A percentile compares a stretch with the other conserved stretches of the same genome.
Conservation (phyloP, 2,329 filamentous ascomycete genomes). For the Davidsoniella eucalypti region DNA sequence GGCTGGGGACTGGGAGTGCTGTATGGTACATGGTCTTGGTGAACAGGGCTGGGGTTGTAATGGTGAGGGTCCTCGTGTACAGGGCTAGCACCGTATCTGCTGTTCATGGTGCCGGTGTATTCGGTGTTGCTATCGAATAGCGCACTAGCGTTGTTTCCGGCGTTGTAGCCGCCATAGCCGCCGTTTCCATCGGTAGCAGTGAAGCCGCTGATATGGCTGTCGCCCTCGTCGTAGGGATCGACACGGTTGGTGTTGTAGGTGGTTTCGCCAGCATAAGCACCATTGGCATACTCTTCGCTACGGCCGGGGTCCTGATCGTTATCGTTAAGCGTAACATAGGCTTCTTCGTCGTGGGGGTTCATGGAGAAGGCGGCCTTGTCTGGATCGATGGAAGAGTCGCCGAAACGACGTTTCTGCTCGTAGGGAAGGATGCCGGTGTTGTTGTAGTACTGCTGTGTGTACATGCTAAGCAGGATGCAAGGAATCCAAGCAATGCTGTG, state of each 20-base stretch:
- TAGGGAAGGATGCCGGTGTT: conserved; percentile 46
- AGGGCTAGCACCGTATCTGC: conserved; percentile 9
- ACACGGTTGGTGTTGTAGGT: conserved; percentile 20
- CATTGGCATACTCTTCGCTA: conserved; percentile 18
- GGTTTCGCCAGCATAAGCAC: conserved; percentile 23
- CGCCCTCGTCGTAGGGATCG: conserved; percentile 22
- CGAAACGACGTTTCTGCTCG: conserved; percentile 29
- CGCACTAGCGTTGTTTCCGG: not conserved
- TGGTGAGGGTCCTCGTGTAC: conserved; percentile 6
- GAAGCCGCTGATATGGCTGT: conserved; percentile 23
- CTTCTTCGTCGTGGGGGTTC: conserved; percentile 48
- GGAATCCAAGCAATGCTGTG: conserved; percentile 37
- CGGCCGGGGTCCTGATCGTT: conserved; percentile 29
- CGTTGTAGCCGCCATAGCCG: conserved; percentile 8
- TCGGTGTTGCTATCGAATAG: conserved; percentile 35
- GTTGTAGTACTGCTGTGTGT: conserved; percentile 44
- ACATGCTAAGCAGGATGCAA: conserved; percentile 40
- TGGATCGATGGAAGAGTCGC: conserved; percentile 36
- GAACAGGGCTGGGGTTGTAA: not conserved
- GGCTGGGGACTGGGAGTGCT: not conserved
- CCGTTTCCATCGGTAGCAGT: conserved; percentile 15
- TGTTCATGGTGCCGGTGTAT: conserved; percentile 21
- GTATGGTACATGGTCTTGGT: conserved; percentile 2
- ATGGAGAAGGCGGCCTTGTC: conserved; percentile 55
- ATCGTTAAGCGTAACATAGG: conserved; percentile 44